Evolutionary conservation across 495 filamentous ascomycete species (phyloP).

Genomic region (Jackrogersella multiformis): DNA sequence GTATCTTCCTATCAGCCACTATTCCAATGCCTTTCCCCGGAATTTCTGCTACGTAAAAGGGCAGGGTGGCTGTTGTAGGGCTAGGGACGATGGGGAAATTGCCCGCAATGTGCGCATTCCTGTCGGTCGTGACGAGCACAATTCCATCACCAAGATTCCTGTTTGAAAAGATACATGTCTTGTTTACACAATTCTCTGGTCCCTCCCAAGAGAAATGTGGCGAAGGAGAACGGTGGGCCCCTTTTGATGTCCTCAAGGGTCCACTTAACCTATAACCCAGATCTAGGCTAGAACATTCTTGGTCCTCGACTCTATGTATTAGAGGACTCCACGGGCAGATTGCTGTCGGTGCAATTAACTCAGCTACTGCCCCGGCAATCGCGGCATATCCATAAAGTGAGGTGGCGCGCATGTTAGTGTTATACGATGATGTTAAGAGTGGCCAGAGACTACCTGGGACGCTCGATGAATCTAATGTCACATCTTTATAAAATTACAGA

Average conservation of each 20-base stretch:
- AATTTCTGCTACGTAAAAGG: constrained; percentile 45
- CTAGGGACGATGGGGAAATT: constrained; percentile 26
- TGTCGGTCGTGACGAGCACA: constrained; percentile 46
- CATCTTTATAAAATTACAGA: not conserved
- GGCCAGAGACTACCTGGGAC: not conserved
- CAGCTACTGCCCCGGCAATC: not conserved
- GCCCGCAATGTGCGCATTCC: constrained; percentile 39
- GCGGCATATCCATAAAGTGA: not conserved
- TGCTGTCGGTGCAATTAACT: not conserved
- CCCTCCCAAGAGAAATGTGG: constrained; percentile 44
- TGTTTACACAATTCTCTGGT: constrained; percentile 48
- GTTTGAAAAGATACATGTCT: constrained; percentile 51
- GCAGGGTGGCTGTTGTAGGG: constrained; percentile 18
- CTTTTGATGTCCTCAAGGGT: not conserved
- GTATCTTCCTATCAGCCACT: constrained; percentile 51
- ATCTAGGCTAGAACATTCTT: not conserved
- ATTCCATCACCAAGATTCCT: constrained; percentile 41
- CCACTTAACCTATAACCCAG: not conserved
- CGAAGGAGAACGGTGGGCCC: not conserved
- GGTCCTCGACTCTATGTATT: not conserved
- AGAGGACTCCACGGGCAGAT: constrained; percentile 23
- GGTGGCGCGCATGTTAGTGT: constrained; percentile 17
- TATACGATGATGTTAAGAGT: not conserved
- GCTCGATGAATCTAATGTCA: not conserved
- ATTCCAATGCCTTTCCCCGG: constrained; percentile 53